phyloP scores from a whole-genome alignment of 768 basidiomycete genomes.

The Leucogyrophana mollusca region DNA sequence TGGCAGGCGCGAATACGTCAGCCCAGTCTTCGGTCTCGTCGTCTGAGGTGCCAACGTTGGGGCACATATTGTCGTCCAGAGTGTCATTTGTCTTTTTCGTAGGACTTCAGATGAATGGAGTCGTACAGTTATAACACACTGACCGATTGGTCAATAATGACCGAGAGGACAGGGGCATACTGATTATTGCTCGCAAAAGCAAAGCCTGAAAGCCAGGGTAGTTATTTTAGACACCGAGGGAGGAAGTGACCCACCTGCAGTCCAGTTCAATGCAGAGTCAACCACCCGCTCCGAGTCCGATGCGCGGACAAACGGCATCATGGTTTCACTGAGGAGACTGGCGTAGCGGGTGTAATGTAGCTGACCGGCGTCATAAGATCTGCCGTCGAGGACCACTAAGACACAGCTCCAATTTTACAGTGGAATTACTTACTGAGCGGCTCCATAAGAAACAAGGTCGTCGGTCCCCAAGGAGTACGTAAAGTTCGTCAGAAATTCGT shows the following conservation, averaged over 20 bases:
- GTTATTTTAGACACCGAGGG: no score
- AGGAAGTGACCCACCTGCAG: conserved; percentile 55
- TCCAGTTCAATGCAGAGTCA: conserved; percentile 67
- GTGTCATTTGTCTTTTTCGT: conserved; percentile 65
- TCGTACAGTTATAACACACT: conserved; percentile 12
- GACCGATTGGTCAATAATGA: conserved; percentile 57
- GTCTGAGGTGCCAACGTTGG: conserved; percentile 43
- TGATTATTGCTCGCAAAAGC: conserved; percentile 44
- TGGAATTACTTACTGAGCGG: conserved; percentile 42
- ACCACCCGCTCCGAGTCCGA: conserved; percentile 54
- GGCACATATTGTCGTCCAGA: conserved; percentile 64
- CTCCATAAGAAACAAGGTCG: conserved; percentile 59
- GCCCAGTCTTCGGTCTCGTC: conserved; percentile 49
- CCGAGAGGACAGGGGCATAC: conserved; percentile 46
- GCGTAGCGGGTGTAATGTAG: conserved; percentile 52
- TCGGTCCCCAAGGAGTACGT: conserved; percentile 50
- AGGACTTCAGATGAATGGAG: conserved; percentile 8
- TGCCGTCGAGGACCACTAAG: conserved; percentile 16
- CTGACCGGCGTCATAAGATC: conserved; percentile 50
- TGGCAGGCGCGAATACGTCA: conserved; percentile 48
- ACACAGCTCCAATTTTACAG: neutral
- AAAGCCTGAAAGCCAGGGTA: no score
- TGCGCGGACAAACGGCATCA: conserved; percentile 51
- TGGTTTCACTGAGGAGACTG: conserved; percentile 37
- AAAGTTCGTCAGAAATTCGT: conserved; percentile 54